These are phyloP conservation scores for Epichloe brachyelytri DNA, from an alignment of 2,329 filamentous ascomycete genomes.

Conservation along the genomic window DNA sequence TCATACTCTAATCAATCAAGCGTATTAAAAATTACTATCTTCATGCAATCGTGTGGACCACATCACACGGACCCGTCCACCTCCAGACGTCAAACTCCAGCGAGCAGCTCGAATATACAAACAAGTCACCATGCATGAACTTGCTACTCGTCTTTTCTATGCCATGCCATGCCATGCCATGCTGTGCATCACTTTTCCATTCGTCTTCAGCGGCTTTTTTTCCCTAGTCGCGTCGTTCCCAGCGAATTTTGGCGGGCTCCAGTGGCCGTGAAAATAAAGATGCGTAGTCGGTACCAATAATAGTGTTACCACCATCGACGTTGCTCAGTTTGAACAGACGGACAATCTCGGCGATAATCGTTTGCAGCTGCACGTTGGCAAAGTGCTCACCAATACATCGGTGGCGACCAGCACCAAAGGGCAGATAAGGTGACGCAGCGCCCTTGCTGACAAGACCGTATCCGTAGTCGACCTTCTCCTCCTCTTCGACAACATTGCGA, in stretches of 20 bases:
- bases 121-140: not conserved
- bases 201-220: not conserved
- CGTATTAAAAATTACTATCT: conserved; percentile 4
- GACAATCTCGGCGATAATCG: conserved; percentile 66
- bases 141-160: not conserved
- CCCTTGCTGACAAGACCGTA: conserved; percentile 91
- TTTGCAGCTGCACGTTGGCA: conserved; percentile 82
- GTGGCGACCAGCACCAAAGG: conserved; percentile 86
- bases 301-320: conserved; percentile 52
- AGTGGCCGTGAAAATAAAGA: conserved; percentile 63
- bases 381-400: conserved; percentile 96
- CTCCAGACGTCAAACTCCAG: conserved; percentile 2
- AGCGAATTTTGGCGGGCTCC: conserved; percentile 58
- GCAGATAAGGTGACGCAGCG: conserved; percentile 76
- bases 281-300: conserved; percentile 56
- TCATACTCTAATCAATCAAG: not conserved
- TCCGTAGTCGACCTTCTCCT: conserved; percentile 80
- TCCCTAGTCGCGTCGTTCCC: conserved; percentile 51
- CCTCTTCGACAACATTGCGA: conserved; percentile 29
- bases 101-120: conserved; percentile 1
- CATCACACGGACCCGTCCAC: not conserved
- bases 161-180: not conserved
- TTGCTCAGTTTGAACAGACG: conserved; percentile 71
- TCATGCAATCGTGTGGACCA: conserved; percentile 1
- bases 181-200: not conserved